A percentile compares a stretch with the other conserved stretches of the same genome.
Conservation (phyloP, 495 filamentous ascomycete species). For the Annulohypoxylon maeteangense region DNA sequence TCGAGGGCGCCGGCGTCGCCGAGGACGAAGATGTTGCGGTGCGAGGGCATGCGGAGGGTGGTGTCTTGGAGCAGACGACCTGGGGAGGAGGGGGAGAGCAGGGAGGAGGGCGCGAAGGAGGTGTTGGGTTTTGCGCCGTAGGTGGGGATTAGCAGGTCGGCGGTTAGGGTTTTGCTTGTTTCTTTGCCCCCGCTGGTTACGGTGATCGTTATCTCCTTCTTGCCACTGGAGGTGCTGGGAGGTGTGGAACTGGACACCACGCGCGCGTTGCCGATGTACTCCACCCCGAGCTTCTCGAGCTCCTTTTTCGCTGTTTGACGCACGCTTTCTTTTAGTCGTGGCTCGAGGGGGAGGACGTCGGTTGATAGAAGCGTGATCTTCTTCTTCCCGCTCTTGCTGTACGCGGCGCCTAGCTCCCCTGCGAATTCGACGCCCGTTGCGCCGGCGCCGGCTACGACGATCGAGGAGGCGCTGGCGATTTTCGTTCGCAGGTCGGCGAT, state of each 20-base stretch:
- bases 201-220: conserved; percentile 31
- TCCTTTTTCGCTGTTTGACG: background rate
- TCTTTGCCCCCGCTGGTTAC: conserved; percentile 35
- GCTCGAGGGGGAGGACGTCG: background rate
- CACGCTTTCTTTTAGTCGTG: background rate
- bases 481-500: background rate
- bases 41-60: conserved; percentile 48
- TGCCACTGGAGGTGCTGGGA: background rate
- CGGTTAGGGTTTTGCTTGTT: conserved; percentile 45
- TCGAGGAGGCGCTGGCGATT: background rate
- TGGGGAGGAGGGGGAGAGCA: conserved; percentile 42
- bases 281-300: conserved; percentile 27
- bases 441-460: conserved; percentile 8
- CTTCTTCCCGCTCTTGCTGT: conserved; percentile 6
- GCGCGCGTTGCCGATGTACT: conserved; percentile 43
- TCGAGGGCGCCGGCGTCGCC: conserved; percentile 54
- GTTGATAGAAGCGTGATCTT: background rate
- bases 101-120: conserved; percentile 47
- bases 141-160: conserved; percentile 58
- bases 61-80: conserved; percentile 50
- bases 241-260: conserved; percentile 25
- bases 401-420: conserved; percentile 11
- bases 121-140: conserved; percentile 57
- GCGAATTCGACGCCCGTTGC: conserved; percentile 9
- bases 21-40: conserved; percentile 53